phyloP scores from a whole-genome alignment of 805 yeast genomes.

The Yarrowia sp. region DNA sequence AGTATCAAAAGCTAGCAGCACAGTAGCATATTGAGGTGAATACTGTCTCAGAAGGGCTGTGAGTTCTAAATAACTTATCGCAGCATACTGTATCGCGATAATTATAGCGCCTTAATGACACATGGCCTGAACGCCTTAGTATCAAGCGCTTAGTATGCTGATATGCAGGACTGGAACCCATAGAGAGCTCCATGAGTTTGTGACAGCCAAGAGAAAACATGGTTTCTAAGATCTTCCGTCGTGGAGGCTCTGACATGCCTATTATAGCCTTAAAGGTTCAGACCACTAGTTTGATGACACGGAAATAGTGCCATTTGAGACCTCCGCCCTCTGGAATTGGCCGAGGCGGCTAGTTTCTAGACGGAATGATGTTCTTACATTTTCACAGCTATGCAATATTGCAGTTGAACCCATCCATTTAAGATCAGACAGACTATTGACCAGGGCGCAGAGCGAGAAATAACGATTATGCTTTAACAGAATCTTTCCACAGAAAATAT shows the following conservation, averaged over 20 bases:
- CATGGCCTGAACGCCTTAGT: neutral
- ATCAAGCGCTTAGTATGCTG: neutral
- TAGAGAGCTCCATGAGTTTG: too few species aligned
- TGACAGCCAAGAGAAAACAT: too few species aligned
- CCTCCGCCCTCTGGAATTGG: too few species aligned
- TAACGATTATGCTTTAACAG: neutral
- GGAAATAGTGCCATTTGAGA: neutral
- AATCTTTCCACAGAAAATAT: neutral
- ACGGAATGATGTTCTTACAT: too few species aligned
- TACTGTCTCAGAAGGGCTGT: neutral
- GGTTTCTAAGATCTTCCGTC: too few species aligned
- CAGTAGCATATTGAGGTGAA: too few species aligned
- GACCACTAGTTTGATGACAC: neutral
- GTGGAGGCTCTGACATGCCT: too few species aligned
- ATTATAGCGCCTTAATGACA: neutral
- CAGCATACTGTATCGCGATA: neutral
- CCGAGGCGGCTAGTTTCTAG: too few species aligned
- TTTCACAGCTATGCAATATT: neutral
- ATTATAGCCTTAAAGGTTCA: neutral
- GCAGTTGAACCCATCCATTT: neutral
- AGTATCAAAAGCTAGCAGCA: too few species aligned
- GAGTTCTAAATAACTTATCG: neutral
- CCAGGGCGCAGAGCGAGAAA: too few species aligned
- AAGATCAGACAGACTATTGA: too few species aligned
- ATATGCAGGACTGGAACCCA: neutral